Evolutionary conservation across 2,329 filamentous ascomycete genomes (phyloP).

Genomic region (Penicillium sp.): DNA sequence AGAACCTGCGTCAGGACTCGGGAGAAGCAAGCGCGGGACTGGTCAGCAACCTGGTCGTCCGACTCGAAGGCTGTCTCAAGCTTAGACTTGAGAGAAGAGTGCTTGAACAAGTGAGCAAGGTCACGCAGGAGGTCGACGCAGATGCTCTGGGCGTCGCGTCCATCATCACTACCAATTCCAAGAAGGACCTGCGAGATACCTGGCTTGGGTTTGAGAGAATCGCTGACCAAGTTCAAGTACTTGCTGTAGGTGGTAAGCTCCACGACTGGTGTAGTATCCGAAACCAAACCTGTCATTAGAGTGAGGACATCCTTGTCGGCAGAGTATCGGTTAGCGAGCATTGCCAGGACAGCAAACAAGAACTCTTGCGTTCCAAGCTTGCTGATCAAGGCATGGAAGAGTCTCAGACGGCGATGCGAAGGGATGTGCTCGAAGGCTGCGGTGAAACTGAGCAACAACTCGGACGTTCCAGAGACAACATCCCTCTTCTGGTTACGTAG

Average conservation of each 20-base stretch:
- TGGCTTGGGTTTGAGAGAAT: conserved; percentile 67
- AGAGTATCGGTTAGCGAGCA: conserved; percentile 83
- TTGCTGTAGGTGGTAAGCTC: conserved; percentile 68
- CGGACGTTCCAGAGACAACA: conserved; percentile 70
- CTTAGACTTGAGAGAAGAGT: conserved; percentile 36
- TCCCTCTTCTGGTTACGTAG: conserved; percentile 69
- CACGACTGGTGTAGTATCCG: conserved; percentile 61
- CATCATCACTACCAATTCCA: conserved; percentile 45
- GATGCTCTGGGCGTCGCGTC: conserved; percentile 41
- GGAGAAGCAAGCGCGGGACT: conserved; percentile 60
- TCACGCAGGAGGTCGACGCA: conserved; percentile 37
- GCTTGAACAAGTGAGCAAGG: conserved; percentile 34
- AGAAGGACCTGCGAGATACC: conserved; percentile 65
- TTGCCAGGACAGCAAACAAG: conserved; percentile 74
- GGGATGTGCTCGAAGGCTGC: conserved; percentile 95
- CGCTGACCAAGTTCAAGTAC: conserved; percentile 63
- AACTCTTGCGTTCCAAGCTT: conserved; percentile 81
- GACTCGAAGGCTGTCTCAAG: conserved; percentile 32
- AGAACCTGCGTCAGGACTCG: conserved; percentile 58
- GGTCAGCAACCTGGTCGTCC: conserved; percentile 48
- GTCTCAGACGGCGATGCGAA: conserved; percentile 66
- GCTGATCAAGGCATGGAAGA: conserved; percentile 77
- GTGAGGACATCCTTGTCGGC: conserved; percentile 62
- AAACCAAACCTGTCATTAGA: conserved; percentile 68
- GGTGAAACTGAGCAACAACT: conserved; percentile 89